These are phyloP conservation scores for Pseudonitzschia multiseries DNA, from an alignment of 108 stramenopile genomes.

Conservation along the genomic window DNA sequence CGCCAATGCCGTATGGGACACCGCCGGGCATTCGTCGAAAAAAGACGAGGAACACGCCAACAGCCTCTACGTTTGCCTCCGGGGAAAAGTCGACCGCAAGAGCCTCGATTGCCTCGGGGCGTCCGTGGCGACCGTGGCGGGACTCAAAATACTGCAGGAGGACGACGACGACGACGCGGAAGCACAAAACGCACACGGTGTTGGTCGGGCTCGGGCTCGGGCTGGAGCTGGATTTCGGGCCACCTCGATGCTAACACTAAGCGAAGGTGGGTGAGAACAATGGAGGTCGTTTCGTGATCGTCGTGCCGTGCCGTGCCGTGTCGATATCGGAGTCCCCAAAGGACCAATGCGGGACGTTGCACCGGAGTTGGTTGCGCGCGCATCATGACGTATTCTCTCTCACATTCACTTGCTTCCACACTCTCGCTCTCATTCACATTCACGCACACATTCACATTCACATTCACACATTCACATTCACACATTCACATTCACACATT, in stretches of 20 bases:
- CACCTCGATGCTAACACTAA: slow-evolving; percentile 35
- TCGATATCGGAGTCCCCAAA: too few relatives aligned
- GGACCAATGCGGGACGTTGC: too few relatives aligned
- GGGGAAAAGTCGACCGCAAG: slow-evolving; percentile 55
- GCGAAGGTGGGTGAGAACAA: slow-evolving; percentile 31
- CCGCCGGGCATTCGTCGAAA: slow-evolving; percentile 37
- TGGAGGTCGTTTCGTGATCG: neutral
- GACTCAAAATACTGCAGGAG: slow-evolving; percentile 37
- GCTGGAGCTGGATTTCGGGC: too few relatives aligned
- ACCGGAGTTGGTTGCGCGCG: too few relatives aligned
- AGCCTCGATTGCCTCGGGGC: slow-evolving; percentile 67
- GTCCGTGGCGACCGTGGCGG: slow-evolving; percentile 46
- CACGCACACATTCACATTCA: too few relatives aligned
- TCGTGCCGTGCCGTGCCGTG: too few relatives aligned
- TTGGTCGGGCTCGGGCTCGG: neutral
- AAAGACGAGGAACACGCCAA: slow-evolving; percentile 69
- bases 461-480: too few relatives aligned
- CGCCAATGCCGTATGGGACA: slow-evolving; percentile 54
- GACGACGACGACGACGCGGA: neutral
- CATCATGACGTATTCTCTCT: too few relatives aligned
- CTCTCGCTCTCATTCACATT: too few relatives aligned
- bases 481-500: too few relatives aligned
- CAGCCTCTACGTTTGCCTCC: slow-evolving; percentile 49
- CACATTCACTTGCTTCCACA: too few relatives aligned
- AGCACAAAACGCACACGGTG: too few relatives aligned